Evolutionary conservation across 805 yeast genomes (phyloP).

Genomic region (Saturnispora halmiae): DNA sequence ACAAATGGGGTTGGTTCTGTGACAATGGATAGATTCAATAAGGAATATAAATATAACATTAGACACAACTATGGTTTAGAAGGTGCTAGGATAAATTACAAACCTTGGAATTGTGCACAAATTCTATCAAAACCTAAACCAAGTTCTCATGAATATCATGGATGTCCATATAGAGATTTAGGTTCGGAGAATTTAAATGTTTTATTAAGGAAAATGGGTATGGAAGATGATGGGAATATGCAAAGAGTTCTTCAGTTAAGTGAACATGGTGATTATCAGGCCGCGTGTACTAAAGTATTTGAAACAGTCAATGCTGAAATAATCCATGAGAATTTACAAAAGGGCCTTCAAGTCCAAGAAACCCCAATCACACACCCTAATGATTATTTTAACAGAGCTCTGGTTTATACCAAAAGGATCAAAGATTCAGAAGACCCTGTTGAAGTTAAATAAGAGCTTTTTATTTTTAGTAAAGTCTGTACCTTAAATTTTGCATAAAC

Average conservation of each 20-base stretch:
- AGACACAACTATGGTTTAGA: slow-evolving; percentile 87
- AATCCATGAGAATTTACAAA: slow-evolving; percentile 28
- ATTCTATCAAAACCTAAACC: slow-evolving; percentile 70
- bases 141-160: slow-evolving; percentile 61
- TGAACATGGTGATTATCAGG: slow-evolving; percentile 60
- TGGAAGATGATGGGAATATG: slow-evolving; percentile 41
- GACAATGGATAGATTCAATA: slow-evolving; percentile 67
- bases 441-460: not conserved
- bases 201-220: slow-evolving; percentile 55
- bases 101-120: slow-evolving; percentile 77
- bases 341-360: slow-evolving; percentile 40
- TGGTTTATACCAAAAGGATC: slow-evolving; percentile 39
- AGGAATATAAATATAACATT: slow-evolving; percentile 81
- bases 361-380: slow-evolving; percentile 78
- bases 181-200: slow-evolving; percentile 50
- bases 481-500: not conserved
- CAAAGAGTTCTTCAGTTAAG: slow-evolving; percentile 61
- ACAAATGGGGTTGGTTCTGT: slow-evolving; percentile 39
- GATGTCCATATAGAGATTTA: slow-evolving; percentile 86
- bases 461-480: too few species aligned
- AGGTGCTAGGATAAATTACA: slow-evolving; percentile 79
- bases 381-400: slow-evolving; percentile 70
- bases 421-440: slow-evolving; percentile 1
- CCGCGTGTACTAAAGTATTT: slow-evolving; percentile 85
- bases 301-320: slow-evolving; percentile 54